phyloP scores from a whole-genome alignment of 768 basidiomycete species.

The Xerocomellus amylosporus region DNA sequence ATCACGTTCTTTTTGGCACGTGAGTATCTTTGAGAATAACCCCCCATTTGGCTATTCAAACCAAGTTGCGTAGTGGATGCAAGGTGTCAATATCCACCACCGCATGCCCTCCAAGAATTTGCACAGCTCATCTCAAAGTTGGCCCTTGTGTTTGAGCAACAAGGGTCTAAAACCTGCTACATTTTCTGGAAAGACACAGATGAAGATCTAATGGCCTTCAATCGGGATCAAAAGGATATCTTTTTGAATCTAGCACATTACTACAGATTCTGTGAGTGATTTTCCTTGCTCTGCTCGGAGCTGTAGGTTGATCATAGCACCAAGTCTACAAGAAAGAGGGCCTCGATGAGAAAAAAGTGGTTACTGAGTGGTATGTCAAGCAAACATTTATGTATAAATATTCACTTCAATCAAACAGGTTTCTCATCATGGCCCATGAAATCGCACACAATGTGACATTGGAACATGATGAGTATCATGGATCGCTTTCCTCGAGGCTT shows the following conservation, averaged over 20 bases:
- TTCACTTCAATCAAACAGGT: slow-evolving; percentile 13
- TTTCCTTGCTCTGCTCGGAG: neutral
- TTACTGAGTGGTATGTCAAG: slow-evolving; percentile 11
- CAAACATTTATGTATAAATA: neutral
- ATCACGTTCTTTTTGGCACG: slow-evolving; percentile 15
- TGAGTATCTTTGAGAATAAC: neutral
- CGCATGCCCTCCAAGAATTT: neutral
- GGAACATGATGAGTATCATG: slow-evolving; percentile 29
- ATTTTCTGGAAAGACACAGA: slow-evolving; percentile 20
- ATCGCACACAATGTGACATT: slow-evolving; percentile 23
- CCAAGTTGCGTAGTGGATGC: neutral
- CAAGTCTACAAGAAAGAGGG: neutral
- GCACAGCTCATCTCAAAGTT: neutral
- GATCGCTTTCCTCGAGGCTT: slow-evolving; percentile 17
- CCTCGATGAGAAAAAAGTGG: slow-evolving; percentile 1
- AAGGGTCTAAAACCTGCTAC: neutral
- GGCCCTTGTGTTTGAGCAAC: neutral
- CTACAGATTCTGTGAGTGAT: slow-evolving; percentile 2
- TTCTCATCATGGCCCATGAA: slow-evolving; percentile 29
- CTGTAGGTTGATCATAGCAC: neutral
- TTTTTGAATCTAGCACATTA: slow-evolving; percentile 18
- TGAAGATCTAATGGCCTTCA: slow-evolving; percentile 19
- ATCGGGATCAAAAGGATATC: slow-evolving; percentile 11
- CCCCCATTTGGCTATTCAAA: neutral
- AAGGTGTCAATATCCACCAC: neutral